Conservation (phyloP, 768 basidiomycete genomes). For the Thelephora ganbajun region DNA sequence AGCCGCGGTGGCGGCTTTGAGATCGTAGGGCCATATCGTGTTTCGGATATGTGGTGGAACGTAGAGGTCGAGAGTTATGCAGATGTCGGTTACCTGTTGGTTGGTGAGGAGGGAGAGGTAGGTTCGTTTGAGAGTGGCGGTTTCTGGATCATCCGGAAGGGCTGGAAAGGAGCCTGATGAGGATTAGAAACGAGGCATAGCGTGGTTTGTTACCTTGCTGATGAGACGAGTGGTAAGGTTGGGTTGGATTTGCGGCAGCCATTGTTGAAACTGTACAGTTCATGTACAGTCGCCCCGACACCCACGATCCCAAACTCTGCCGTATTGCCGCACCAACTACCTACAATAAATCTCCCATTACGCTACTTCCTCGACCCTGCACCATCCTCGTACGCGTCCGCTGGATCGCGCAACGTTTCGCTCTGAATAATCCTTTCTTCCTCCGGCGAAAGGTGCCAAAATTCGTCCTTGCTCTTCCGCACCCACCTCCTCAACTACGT, state of each 20-base stretch:
- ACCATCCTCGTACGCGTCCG: too few species aligned
- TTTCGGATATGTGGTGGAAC: conserved; percentile 49
- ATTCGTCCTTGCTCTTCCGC: neutral
- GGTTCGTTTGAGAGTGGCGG: conserved; percentile 51
- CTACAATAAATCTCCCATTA: too few species aligned
- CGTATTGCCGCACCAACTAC: too few species aligned
- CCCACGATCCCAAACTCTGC: too few species aligned
- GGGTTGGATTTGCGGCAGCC: too few species aligned
- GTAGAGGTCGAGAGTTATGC: conserved; percentile 56
- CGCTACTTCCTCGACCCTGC: too few species aligned
- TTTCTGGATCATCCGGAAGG: conserved; percentile 20
- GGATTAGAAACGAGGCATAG: conserved; percentile 1
- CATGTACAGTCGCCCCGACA: too few species aligned
- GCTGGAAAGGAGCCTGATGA: conserved; percentile 4
- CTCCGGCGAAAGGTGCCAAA: neutral
- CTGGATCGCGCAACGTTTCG: neutral
- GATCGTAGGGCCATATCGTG: conserved; percentile 61
- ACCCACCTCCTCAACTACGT: neutral
- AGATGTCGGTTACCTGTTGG: conserved; percentile 68
- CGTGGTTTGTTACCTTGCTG: too few species aligned
- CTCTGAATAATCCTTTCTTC: neutral
- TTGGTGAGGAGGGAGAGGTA: conserved; percentile 57
- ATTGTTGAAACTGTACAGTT: too few species aligned
- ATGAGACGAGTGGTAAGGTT: too few species aligned
- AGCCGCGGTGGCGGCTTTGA: conserved; percentile 46